These are phyloP conservation scores for Adenanthera pavonina DNA, from an alignment of 306 rosid genomes.

Conservation along the genomic window DNA sequence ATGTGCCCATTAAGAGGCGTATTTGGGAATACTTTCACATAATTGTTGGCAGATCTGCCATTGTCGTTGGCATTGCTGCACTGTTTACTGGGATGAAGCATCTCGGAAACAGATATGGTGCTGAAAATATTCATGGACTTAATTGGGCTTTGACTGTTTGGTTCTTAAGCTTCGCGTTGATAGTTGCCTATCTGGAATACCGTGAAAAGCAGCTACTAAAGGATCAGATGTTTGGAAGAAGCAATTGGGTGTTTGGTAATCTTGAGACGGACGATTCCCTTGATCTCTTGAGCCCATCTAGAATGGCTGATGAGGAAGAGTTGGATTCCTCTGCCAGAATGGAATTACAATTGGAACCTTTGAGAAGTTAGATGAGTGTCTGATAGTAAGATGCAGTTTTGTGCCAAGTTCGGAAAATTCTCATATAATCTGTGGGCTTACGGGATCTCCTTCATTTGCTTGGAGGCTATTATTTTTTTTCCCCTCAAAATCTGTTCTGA, in stretches of 20 bases:
- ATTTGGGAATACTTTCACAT: slow-evolving; percentile 82
- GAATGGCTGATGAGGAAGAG: slow-evolving; percentile 51
- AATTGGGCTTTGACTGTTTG: slow-evolving; percentile 72
- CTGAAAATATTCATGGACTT: slow-evolving; percentile 74
- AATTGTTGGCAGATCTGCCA: slow-evolving; percentile 73
- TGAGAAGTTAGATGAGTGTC: slow-evolving; percentile 58
- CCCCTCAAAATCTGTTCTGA: neutral
- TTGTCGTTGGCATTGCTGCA: slow-evolving; percentile 73
- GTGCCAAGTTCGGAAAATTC: slow-evolving; percentile 38
- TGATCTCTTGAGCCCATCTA: slow-evolving; percentile 71
- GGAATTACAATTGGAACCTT: slow-evolving; percentile 96
- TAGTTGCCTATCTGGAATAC: slow-evolving; percentile 67
- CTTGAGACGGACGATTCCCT: slow-evolving; percentile 76
- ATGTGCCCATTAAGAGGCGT: slow-evolving; percentile 58
- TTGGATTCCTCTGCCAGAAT: slow-evolving; percentile 57
- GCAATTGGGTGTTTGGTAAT: slow-evolving; percentile 93
- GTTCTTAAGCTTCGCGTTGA: slow-evolving; percentile 65
- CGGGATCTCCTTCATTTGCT: slow-evolving; percentile 40
- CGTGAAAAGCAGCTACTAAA: slow-evolving; percentile 53
- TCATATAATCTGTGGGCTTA: slow-evolving; percentile 29
- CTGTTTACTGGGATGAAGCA: slow-evolving; percentile 90
- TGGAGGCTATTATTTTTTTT: slow-evolving; percentile 43
- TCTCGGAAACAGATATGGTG: slow-evolving; percentile 75
- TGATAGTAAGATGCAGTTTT: slow-evolving; percentile 35
- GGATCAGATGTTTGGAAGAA: slow-evolving; percentile 56